Conservation (phyloP, 257 asterid species). For the Solanum tarijense region DNA sequence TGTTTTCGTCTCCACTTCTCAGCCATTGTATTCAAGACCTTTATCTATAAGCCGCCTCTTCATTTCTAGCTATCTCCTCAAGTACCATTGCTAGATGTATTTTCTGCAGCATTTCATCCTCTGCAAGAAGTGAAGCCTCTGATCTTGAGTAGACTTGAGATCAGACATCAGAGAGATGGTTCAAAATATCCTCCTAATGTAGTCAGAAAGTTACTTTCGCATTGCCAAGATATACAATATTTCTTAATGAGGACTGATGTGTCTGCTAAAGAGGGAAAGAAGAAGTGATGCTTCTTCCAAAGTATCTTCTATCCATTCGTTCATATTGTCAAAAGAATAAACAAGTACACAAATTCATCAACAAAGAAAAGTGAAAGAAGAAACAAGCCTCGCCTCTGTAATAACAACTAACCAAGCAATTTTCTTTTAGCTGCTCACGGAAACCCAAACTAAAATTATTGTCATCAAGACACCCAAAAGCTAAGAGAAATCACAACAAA, state of each 20-base stretch:
- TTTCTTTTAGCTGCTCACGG: neutral
- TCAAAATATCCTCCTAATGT: neutral
- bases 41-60: neutral
- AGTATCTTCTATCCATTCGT: neutral
- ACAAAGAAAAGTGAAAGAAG: neutral
- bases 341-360: neutral
- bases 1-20: neutral
- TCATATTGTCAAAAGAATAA: neutral
- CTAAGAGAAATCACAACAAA: neutral
- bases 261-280: neutral
- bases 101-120: neutral
- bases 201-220: neutral
- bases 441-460: neutral
- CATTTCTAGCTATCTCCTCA: neutral
- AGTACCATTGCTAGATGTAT: neutral
- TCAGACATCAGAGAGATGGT: neutral
- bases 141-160: neutral
- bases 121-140: neutral
- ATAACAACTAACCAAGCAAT: neutral
- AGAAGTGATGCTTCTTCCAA: neutral
- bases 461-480: neutral
- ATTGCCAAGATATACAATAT: neutral
- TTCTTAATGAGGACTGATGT: neutral
- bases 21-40: neutral
- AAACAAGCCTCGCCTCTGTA: neutral